Percentiles rank a stretch among this genome's conserved stretches.
Evolutionary conservation across 768 basidiomycete genomes (phyloP).

Genomic region (Arthromyces matolae): DNA sequence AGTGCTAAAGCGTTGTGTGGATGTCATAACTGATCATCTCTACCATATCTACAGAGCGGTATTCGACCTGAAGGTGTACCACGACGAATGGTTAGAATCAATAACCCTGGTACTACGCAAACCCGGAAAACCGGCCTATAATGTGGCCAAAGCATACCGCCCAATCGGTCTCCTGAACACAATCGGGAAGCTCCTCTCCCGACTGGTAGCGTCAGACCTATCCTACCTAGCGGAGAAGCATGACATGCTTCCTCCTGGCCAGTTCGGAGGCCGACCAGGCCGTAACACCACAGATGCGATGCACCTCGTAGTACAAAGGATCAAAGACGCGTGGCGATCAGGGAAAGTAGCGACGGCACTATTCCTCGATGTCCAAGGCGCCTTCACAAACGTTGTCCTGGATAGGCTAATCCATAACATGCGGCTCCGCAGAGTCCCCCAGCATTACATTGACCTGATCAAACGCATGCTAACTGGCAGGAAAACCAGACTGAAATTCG

Average conservation of each 20-base stretch:
- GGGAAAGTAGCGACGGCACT: slow-evolving; percentile 31
- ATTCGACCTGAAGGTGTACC: slow-evolving; percentile 25
- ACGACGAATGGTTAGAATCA: slow-evolving; percentile 22
- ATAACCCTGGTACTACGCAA: slow-evolving; percentile 30
- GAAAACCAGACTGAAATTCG: slow-evolving; percentile 15
- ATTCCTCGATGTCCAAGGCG: slow-evolving; percentile 41
- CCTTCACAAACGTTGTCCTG: slow-evolving; percentile 37
- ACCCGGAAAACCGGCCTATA: slow-evolving; percentile 33
- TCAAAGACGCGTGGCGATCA: slow-evolving; percentile 27
- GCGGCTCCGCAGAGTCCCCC: slow-evolving; percentile 11
- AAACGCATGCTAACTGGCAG: not conserved
- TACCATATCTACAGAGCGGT: slow-evolving; percentile 21
- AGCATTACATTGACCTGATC: not conserved
- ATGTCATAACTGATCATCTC: slow-evolving; percentile 13
- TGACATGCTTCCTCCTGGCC: slow-evolving; percentile 31
- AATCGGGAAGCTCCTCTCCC: too few species aligned
- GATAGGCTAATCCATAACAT: slow-evolving; percentile 29
- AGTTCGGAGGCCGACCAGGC: slow-evolving; percentile 39
- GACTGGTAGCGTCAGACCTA: too few species aligned
- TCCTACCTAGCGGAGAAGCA: not conserved
- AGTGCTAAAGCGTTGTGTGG: slow-evolving; percentile 14
- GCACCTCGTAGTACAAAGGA: slow-evolving; percentile 18
- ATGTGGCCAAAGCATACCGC: slow-evolving; percentile 32
- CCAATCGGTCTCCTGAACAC: slow-evolving; percentile 35
- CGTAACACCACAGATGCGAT: slow-evolving; percentile 34